Evolutionary conservation across 208 protist genomes (phyloP).

Genomic region (Trypanosoma cruzi): DNA sequence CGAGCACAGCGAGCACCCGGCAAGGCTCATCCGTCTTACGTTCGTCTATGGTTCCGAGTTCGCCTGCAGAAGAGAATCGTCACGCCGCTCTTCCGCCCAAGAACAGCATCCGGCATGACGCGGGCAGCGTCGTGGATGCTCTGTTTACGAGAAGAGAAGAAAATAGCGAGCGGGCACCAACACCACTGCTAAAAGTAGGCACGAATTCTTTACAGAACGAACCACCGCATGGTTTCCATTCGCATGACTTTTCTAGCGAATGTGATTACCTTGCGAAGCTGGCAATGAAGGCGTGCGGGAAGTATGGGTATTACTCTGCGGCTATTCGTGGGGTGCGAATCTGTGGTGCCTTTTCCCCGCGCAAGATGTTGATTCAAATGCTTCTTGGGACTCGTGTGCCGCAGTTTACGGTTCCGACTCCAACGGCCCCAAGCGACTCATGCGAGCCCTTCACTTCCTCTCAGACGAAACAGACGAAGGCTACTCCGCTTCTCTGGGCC

Average conservation of each 20-base stretch:
- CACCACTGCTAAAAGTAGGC: constrained; percentile 2
- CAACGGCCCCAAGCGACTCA: background rate
- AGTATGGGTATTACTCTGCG: constrained; percentile 71
- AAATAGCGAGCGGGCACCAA: background rate
- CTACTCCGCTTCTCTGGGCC: constrained; percentile 71
- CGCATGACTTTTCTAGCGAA: constrained; percentile 34
- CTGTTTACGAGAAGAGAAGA: background rate
- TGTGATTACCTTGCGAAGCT: constrained; percentile 41
- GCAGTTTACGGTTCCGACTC: constrained; percentile 35
- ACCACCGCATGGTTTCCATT: too few relatives aligned
- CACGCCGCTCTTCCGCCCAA: too few relatives aligned
- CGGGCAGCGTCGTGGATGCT: too few relatives aligned
- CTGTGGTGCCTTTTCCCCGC: constrained; percentile 51
- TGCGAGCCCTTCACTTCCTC: constrained; percentile 11
- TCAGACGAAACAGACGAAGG: constrained; percentile 41
- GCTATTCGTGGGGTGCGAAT: constrained; percentile 75
- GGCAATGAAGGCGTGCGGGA: constrained; percentile 38
- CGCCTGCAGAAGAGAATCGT: too few relatives aligned
- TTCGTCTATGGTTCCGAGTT: too few relatives aligned
- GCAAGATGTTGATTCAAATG: constrained; percentile 63
- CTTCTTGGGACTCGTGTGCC: constrained; percentile 55
- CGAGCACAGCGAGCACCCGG: too few relatives aligned
- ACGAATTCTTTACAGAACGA: background rate
- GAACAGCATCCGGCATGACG: too few relatives aligned
- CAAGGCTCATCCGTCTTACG: too few relatives aligned